A percentile compares a stretch with the other conserved stretches of the same genome.
phyloP scores from a whole-genome alignment of 2,329 filamentous ascomycete genomes.

The Sporothrix schenckii region DNA sequence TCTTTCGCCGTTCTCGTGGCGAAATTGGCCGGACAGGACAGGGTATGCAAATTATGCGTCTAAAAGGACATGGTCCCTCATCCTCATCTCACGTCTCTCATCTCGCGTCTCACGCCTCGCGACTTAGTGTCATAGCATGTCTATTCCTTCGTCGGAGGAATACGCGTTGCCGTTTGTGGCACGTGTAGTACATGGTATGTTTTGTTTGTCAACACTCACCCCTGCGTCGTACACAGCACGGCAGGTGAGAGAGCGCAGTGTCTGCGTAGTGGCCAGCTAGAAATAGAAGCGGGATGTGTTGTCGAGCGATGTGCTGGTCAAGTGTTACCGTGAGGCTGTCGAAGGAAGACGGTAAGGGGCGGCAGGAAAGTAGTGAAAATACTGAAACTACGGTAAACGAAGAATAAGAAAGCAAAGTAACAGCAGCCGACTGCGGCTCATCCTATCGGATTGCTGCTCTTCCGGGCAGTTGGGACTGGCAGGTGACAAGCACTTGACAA shows the following conservation, averaged over 20 bases:
- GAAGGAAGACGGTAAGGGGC: background rate
- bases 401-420: background rate
- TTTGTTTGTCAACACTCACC: no score
- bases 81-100: no score
- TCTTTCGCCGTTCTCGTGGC: no score
- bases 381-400: background rate
- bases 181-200: no score
- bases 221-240: background rate
- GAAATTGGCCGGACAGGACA: no score
- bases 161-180: no score
- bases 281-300: constrained; percentile 17
- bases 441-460: background rate
- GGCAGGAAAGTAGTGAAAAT: background rate
- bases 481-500: background rate
- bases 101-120: no score
- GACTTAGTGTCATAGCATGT: no score
- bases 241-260: background rate
- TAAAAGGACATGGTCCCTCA: no score
- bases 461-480: background rate
- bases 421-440: background rate
- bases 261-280: background rate
- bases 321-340: background rate
- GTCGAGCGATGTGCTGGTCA: background rate
- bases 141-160: no score
- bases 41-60: no score